These are phyloP conservation scores for Alternaria ethzedia DNA, from an alignment of 2,329 filamentous ascomycete genomes.

Conservation along the genomic window DNA sequence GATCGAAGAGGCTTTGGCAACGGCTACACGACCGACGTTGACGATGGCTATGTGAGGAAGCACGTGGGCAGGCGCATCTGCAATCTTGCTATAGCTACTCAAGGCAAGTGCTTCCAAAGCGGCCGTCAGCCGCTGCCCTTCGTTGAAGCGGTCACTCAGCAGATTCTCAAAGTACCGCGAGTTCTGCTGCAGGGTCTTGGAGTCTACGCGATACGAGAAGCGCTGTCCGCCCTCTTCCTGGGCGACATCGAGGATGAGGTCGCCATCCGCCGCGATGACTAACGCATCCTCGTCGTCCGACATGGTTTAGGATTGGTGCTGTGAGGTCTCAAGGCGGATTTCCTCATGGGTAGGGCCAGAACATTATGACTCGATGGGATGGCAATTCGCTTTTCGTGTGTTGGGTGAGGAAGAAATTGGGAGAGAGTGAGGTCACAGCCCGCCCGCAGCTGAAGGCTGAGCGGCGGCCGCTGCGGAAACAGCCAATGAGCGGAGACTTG, in stretches of 20 bases:
- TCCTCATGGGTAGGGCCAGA: slow-evolving; percentile 59
- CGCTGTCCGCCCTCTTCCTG: slow-evolving; percentile 66
- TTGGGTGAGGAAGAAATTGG: not conserved
- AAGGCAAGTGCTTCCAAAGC: slow-evolving; percentile 59
- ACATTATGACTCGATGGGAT: slow-evolving; percentile 46
- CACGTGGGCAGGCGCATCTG: slow-evolving; percentile 56
- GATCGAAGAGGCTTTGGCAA: slow-evolving; percentile 65
- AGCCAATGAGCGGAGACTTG: slow-evolving; percentile 4
- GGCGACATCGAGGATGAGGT: slow-evolving; percentile 70
- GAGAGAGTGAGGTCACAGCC: slow-evolving; percentile 17
- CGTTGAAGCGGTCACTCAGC: slow-evolving; percentile 69
- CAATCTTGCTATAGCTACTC: slow-evolving; percentile 54
- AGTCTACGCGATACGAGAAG: slow-evolving; percentile 67
- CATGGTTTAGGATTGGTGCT: slow-evolving; percentile 21
- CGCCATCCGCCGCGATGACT: slow-evolving; percentile 64
- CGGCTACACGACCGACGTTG: slow-evolving; percentile 74
- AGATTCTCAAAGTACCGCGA: slow-evolving; percentile 75
- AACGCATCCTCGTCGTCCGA: slow-evolving; percentile 49
- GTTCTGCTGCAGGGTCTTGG: slow-evolving; percentile 62
- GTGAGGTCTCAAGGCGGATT: slow-evolving; percentile 25
- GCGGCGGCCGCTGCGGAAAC: not conserved
- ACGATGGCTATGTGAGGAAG: slow-evolving; percentile 70
- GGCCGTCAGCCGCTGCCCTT: slow-evolving; percentile 63
- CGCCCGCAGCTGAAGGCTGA: slow-evolving; percentile 2
- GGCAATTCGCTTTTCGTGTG: slow-evolving; percentile 19